Conservation (phyloP, 257 asterid species). For the Salvia hispanica region DNA sequence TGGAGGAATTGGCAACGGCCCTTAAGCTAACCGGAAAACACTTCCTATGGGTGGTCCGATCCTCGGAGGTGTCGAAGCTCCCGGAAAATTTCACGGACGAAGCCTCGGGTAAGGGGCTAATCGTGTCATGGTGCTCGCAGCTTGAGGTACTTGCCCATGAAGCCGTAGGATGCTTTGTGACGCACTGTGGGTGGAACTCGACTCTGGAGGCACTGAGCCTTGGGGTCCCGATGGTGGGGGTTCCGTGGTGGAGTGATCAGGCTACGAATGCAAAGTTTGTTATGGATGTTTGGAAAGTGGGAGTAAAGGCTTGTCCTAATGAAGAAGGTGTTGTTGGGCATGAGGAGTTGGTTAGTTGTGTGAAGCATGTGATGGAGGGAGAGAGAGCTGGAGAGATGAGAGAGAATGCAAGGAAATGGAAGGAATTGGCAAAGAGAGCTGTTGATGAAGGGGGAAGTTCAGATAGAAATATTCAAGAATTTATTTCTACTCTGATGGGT, state of each 20-base stretch:
- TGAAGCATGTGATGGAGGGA: conserved; percentile 27
- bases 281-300: conserved; percentile 37
- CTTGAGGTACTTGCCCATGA: conserved; percentile 35
- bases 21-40: conserved; percentile 20
- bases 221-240: conserved; percentile 41
- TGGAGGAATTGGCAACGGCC: conserved; percentile 35
- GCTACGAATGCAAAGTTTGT: conserved; percentile 34
- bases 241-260: conserved; percentile 39
- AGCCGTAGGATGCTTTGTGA: conserved; percentile 32
- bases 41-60: conserved; percentile 41
- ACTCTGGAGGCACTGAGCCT: conserved; percentile 35
- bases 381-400: conserved; percentile 27
- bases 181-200: conserved; percentile 47
- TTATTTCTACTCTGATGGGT: too few species aligned
- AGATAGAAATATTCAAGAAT: conserved; percentile 34
- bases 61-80: conserved; percentile 33
- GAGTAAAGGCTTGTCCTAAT: conserved; percentile 12
- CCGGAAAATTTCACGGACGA: conserved; percentile 21
- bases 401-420: conserved; percentile 31
- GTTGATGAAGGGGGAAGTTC: conserved; percentile 36
- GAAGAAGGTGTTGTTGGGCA: conserved; percentile 13
- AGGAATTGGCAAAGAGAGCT: conserved; percentile 32
- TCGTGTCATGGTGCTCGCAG: conserved; percentile 41
- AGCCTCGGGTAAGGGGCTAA: conserved; percentile 29
- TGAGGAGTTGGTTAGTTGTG: conserved; percentile 25